Conservation (phyloP, 129 eudicot species). For the Logfia minima region DNA sequence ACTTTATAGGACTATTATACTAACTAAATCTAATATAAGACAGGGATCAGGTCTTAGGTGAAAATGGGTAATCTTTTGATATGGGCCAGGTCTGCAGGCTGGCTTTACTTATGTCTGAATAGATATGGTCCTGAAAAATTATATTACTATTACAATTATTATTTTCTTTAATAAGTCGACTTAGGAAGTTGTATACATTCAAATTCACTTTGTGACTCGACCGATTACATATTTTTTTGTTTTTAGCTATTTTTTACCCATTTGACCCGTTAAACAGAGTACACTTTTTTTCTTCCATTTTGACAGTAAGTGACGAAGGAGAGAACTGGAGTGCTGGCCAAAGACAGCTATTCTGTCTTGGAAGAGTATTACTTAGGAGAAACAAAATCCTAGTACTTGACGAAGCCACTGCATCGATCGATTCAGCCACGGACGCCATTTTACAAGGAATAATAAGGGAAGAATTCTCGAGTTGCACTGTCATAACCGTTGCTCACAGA, state of each 20-base stretch:
- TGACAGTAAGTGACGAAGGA: conserved; percentile 50
- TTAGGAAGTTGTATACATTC: too few relatives aligned
- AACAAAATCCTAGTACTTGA: conserved; percentile 64
- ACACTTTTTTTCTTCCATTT: not conserved
- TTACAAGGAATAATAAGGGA: conserved; percentile 62
- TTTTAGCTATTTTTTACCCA: not conserved
- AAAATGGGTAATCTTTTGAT: not conserved
- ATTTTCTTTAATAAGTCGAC: too few relatives aligned
- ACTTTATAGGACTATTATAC: conserved; percentile 1
- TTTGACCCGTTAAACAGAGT: not conserved
- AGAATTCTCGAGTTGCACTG: conserved; percentile 63
- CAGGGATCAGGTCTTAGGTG: too few relatives aligned
- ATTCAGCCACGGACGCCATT: conserved; percentile 64
- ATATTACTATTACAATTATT: too few relatives aligned
- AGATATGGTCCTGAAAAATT: too few relatives aligned
- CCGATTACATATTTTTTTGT: too few relatives aligned
- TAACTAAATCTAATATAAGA: not conserved
- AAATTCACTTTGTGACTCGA: too few relatives aligned
- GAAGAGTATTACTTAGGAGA: conserved; percentile 61
- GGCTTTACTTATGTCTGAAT: too few relatives aligned
- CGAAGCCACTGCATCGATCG: conserved; percentile 96
- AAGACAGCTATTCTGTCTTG: conserved; percentile 76
- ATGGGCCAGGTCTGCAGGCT: not conserved
- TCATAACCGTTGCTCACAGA: conserved; percentile 74
- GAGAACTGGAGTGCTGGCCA: conserved; percentile 90